Conservation (phyloP, 352 stramenopile species). For the Peronosclerospora sorghi region DNA sequence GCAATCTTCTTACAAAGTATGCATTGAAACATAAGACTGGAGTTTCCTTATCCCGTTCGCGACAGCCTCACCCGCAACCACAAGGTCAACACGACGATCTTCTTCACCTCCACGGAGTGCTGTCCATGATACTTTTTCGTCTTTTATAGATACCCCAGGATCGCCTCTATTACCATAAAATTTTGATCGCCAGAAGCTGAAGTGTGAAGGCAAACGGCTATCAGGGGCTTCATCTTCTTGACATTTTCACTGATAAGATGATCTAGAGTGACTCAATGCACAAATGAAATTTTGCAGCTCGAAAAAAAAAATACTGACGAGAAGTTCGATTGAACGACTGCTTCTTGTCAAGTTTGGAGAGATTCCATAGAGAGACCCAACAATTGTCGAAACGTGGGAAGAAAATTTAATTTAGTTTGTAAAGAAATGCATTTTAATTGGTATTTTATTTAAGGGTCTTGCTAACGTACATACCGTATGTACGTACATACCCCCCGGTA, state of each 20-base stretch:
- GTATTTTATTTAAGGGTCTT: too few relatives aligned
- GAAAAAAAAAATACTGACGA: slow-evolving; percentile 68
- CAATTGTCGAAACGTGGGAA: too few relatives aligned
- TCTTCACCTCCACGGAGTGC: slow-evolving; percentile 15
- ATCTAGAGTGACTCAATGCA: slow-evolving; percentile 51
- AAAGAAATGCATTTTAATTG: too few relatives aligned
- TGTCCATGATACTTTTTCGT: slow-evolving; percentile 10
- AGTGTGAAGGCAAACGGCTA: slow-evolving; percentile 56
- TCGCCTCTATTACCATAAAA: slow-evolving; percentile 15
- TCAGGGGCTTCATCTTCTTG: slow-evolving; percentile 59
- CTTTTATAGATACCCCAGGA: slow-evolving; percentile 7
- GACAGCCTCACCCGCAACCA: too few relatives aligned
- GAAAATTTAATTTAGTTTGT: too few relatives aligned
- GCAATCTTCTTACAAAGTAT: slow-evolving; percentile 35
- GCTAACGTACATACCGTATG: too few relatives aligned
- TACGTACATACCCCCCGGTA: too few relatives aligned
- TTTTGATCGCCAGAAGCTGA: slow-evolving; percentile 35
- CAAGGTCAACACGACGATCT: slow-evolving; percentile 6
- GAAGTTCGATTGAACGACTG: slow-evolving; percentile 66
- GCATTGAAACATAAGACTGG: slow-evolving; percentile 38
- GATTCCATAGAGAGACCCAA: too few relatives aligned
- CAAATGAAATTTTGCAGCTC: slow-evolving; percentile 60
- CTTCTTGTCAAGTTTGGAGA: too few relatives aligned
- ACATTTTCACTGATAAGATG: slow-evolving; percentile 62
- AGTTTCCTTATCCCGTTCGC: slow-evolving; percentile 46